Percentiles rank a stretch among this genome's conserved stretches.
Conservation (phyloP, 2,329 filamentous ascomycete genomes). For the Elsinoe arachidis region DNA sequence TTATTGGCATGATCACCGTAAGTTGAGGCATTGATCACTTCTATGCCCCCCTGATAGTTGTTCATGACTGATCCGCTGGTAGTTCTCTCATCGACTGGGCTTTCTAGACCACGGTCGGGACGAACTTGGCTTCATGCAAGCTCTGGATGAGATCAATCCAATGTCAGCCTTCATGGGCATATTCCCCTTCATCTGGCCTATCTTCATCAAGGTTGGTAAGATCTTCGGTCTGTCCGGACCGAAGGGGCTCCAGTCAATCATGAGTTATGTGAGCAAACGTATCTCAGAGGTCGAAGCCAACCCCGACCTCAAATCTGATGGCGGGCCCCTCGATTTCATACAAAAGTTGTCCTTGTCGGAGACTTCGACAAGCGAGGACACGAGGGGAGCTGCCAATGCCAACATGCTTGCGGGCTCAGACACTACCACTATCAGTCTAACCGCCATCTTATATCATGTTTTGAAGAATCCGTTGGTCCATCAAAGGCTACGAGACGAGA, state of each 20-base stretch:
- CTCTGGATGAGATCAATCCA: neutral
- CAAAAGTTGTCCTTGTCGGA: neutral
- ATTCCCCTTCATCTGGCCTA: neutral
- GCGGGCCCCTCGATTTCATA: neutral
- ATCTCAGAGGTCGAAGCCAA: neutral
- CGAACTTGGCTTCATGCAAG: neutral
- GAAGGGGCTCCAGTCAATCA: neutral
- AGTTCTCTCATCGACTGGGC: neutral
- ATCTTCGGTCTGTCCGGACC: neutral
- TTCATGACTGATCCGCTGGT: too few relatives aligned
- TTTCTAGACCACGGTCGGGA: neutral
- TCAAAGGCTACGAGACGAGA: constrained; percentile 19
- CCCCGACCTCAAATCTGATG: neutral
- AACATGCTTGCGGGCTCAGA: constrained; percentile 26
- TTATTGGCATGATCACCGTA: constrained; percentile 1
- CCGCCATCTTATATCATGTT: constrained; percentile 27
- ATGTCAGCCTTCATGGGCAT: neutral
- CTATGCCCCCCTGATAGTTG: too few relatives aligned
- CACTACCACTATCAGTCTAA: constrained; percentile 28
- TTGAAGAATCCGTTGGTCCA: constrained; percentile 22
- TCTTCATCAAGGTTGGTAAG: neutral
- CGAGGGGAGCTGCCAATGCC: neutral
- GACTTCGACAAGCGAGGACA: neutral
- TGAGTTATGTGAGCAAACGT: neutral
- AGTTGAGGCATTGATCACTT: too few relatives aligned